phyloP scores from a whole-genome alignment of 2,329 filamentous ascomycete species.

The Laburnicola sp. region DNA sequence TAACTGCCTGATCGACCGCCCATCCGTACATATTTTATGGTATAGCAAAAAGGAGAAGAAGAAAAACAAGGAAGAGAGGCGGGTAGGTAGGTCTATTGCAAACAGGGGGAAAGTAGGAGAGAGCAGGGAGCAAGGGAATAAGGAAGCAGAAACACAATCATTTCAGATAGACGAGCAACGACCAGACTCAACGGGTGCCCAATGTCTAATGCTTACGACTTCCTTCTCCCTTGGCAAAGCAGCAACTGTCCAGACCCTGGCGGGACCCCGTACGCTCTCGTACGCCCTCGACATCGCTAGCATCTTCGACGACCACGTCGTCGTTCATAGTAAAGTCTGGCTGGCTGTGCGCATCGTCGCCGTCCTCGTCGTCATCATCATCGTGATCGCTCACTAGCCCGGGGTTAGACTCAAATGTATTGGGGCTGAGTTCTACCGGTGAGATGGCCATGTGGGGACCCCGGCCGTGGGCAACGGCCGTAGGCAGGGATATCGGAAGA shows the following conservation, averaged over 20 bases:
- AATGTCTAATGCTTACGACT: conserved; percentile 40
- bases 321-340: conserved; percentile 40
- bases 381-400: conserved; percentile 56
- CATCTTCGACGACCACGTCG: conserved; percentile 45
- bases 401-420: conserved; percentile 54
- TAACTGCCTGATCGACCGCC: neutral
- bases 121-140: conserved; percentile 15
- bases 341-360: conserved; percentile 42
- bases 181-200: conserved; percentile 32
- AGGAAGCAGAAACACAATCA: conserved; percentile 27
- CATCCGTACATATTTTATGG: conserved; percentile 2
- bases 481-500: conserved; percentile 37
- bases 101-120: conserved; percentile 16
- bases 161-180: conserved; percentile 26
- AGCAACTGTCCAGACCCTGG: conserved; percentile 34
- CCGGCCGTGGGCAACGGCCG: conserved; percentile 30
- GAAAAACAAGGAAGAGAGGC: conserved; percentile 9
- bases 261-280: conserved; percentile 37
- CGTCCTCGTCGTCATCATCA: conserved; percentile 52
- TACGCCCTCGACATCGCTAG: conserved; percentile 45
- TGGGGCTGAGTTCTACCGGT: conserved; percentile 49
- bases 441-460: conserved; percentile 38
- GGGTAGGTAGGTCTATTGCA: conserved; percentile 22
- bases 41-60: neutral
- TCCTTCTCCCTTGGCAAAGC: conserved; percentile 41